These are phyloP conservation scores for Leishmania mexicana DNA, from an alignment of 208 protist species.

Conservation along the genomic window DNA sequence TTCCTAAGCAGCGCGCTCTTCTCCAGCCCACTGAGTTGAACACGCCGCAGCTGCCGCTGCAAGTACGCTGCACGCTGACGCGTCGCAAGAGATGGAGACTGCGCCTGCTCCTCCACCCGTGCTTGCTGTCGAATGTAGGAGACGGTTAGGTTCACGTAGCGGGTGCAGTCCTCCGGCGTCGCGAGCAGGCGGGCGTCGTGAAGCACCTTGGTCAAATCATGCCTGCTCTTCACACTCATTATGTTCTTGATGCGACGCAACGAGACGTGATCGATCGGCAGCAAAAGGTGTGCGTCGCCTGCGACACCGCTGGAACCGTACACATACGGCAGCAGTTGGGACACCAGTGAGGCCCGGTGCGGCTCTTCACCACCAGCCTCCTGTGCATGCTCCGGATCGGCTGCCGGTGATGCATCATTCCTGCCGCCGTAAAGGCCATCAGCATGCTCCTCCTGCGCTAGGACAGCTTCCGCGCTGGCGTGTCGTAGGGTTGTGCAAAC, in stretches of 20 bases:
- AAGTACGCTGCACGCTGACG: slow-evolving; percentile 11
- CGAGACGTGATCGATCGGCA: slow-evolving; percentile 3
- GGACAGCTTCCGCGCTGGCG: neutral
- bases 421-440: neutral
- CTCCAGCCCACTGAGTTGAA: slow-evolving; percentile 12
- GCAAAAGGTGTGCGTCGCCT: neutral
- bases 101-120: slow-evolving; percentile 8
- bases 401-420: neutral
- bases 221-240: slow-evolving; percentile 3
- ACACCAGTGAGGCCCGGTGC: slow-evolving; percentile 1
- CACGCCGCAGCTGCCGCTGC: neutral
- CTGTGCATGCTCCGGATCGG: neutral
- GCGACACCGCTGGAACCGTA: slow-evolving; percentile 4
- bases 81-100: neutral
- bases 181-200: neutral
- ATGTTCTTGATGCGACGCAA: slow-evolving; percentile 14
- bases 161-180: slow-evolving; percentile 8
- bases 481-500: neutral
- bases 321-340: slow-evolving; percentile 18
- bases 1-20: slow-evolving; percentile 35
- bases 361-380: neutral
- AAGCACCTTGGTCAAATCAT: slow-evolving; percentile 3
- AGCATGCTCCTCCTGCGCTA: neutral
- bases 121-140: slow-evolving; percentile 32
- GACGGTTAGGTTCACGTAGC: slow-evolving; percentile 23